These are phyloP conservation scores for Phlebopus sp. DNA, from an alignment of 1,284 basidiomycete genomes.

Conservation along the genomic window DNA sequence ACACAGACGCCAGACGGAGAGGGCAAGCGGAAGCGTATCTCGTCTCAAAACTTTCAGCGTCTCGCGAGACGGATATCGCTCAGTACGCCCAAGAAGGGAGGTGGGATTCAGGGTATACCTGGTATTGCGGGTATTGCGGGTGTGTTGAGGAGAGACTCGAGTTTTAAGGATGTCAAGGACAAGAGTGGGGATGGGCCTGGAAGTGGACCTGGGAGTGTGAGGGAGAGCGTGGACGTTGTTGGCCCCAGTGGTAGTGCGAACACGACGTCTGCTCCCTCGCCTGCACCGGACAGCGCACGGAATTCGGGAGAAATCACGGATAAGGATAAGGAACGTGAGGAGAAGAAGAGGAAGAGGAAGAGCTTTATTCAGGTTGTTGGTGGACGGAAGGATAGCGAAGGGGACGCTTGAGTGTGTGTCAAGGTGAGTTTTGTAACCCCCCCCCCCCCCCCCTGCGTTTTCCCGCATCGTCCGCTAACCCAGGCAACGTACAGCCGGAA, in stretches of 20 bases:
- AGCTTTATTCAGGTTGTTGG: conserved; percentile 35
- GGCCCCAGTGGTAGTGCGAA: conserved; percentile 17
- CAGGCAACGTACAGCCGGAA: too few species aligned
- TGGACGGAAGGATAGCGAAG: conserved; percentile 19
- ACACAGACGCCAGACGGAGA: conserved; percentile 67
- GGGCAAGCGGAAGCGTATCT: conserved; percentile 72
- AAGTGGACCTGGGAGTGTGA: conserved; percentile 16
- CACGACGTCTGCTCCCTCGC: conserved; percentile 24
- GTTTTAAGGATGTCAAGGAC: conserved; percentile 36
- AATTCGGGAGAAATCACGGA: conserved; percentile 45
- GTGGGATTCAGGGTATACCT: conserved; percentile 48
- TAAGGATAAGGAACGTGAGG: conserved; percentile 47
- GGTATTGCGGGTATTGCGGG: conserved; percentile 32
- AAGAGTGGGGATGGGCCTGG: conserved; percentile 28
- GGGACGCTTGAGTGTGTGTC: conserved; percentile 13
- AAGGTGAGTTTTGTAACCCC: background rate
- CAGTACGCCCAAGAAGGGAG: conserved; percentile 57
- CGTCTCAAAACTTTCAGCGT: conserved; percentile 80
- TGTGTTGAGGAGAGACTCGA: conserved; percentile 31
- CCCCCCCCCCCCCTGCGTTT: too few species aligned
- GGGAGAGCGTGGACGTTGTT: background rate
- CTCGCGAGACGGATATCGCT: conserved; percentile 71
- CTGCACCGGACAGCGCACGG: conserved; percentile 30
- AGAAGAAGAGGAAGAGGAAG: conserved; percentile 50
- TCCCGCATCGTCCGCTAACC: too few species aligned